Percentiles rank a stretch among this genome's conserved stretches.
Conservation (phyloP, 805 yeast species). For the Blastobotrys robertii region DNA sequence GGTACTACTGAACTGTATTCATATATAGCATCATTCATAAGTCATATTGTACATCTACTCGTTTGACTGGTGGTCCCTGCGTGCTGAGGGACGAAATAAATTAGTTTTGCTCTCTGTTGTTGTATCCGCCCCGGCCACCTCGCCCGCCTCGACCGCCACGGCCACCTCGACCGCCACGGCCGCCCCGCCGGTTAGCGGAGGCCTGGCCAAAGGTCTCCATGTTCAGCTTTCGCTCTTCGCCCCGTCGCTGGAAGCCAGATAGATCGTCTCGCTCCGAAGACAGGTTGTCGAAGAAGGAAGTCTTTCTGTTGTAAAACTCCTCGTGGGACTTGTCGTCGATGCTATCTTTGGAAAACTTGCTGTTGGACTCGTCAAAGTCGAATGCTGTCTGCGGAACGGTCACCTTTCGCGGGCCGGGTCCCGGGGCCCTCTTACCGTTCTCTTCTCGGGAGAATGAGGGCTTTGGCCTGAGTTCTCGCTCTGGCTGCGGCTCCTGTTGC, state of each 20-base stretch:
- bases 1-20: too few relatives aligned
- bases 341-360: constrained; percentile 47
- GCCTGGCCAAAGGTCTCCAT: constrained; percentile 79
- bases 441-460: constrained; percentile 2
- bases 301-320: constrained; percentile 55
- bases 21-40: too few relatives aligned
- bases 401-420: constrained; percentile 6
- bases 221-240: constrained; percentile 63
- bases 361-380: constrained; percentile 68
- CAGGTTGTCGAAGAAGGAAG: constrained; percentile 83
- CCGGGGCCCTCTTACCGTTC: constrained; percentile 3
- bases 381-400: constrained; percentile 36
- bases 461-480: not conserved
- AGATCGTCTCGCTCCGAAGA: constrained; percentile 46
- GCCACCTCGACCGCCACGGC: constrained; percentile 47
- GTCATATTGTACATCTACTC: too few relatives aligned
- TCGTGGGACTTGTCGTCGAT: constrained; percentile 21
- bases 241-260: constrained; percentile 43
- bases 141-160: constrained; percentile 33
- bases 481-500: not conserved
- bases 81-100: too few relatives aligned
- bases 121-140: constrained; percentile 25
- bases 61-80: too few relatives aligned
- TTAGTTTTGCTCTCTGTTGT: not conserved
- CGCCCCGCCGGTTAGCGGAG: constrained; percentile 36